These are phyloP conservation scores for Heliophila coronopifolia DNA, from an alignment of 441 rosid genomes.

Conservation along the genomic window DNA sequence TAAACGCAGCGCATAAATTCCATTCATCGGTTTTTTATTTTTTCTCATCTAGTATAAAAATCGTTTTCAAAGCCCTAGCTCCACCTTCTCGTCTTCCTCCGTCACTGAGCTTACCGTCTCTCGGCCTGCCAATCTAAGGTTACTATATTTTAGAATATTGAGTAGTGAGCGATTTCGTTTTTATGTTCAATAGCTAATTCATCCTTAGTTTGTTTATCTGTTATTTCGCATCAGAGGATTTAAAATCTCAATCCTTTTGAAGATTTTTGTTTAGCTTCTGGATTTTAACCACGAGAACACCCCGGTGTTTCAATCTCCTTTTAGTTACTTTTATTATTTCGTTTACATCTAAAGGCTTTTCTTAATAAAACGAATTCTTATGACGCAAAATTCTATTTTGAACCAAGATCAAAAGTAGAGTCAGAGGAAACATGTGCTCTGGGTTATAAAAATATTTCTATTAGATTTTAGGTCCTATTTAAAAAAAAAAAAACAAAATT, in stretches of 20 bases:
- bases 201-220: not conserved
- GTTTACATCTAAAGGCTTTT: not conserved
- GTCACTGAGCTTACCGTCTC: constrained; percentile 11
- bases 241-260: not conserved
- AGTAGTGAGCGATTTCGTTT: not conserved
- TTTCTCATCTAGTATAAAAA: not conserved
- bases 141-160: not conserved
- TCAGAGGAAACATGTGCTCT: too few relatives aligned
- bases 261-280: not conserved
- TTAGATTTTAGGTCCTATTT: too few relatives aligned
- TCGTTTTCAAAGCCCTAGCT: constrained; percentile 14
- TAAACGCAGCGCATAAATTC: not conserved
- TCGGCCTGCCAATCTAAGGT: constrained; percentile 15
- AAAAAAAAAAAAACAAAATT: too few relatives aligned
- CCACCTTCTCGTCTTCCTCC: constrained; percentile 3
- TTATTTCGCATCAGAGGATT: not conserved
- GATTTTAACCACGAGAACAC: not conserved
- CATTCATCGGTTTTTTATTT: not conserved
- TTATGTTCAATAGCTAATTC: not conserved
- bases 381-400: not conserved
- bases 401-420: not conserved
- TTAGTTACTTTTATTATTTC: not conserved
- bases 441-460: too few relatives aligned
- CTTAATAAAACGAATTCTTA: not conserved
- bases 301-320: not conserved